phyloP scores from a whole-genome alignment of 2,329 filamentous ascomycete species.

The Elsinoe arachidis region DNA sequence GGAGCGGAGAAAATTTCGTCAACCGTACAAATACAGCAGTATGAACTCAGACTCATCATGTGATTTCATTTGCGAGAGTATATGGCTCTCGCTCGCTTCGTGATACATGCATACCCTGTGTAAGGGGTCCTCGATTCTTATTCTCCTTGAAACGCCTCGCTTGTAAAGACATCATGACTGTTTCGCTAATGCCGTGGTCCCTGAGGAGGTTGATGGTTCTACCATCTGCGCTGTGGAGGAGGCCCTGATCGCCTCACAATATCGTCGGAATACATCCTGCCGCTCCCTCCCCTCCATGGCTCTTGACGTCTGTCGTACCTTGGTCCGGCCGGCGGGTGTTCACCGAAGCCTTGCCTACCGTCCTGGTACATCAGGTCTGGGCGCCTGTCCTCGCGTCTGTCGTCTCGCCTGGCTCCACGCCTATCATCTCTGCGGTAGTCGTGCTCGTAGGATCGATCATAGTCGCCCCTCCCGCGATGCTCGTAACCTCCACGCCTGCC shows the following conservation, averaged over 20 bases:
- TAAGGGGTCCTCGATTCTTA: neutral
- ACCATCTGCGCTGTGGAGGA: slow-evolving; percentile 16
- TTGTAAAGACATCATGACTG: neutral
- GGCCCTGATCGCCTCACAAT: slow-evolving; percentile 19
- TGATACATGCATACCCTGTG: neutral
- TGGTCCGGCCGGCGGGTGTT: slow-evolving; percentile 15
- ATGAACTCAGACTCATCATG: neutral
- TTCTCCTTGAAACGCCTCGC: neutral
- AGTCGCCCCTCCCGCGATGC: slow-evolving; percentile 18
- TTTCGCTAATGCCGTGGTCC: neutral
- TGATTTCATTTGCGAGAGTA: neutral
- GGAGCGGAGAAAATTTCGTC: neutral
- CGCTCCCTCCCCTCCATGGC: slow-evolving; percentile 18
- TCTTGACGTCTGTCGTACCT: slow-evolving; percentile 18
- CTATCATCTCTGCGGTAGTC: slow-evolving; percentile 18
- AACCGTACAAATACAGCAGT: neutral
- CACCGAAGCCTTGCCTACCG: slow-evolving; percentile 36
- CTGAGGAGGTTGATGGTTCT: slow-evolving; percentile 18
- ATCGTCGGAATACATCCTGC: slow-evolving; percentile 25
- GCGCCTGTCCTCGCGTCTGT: neutral
- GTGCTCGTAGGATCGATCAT: slow-evolving; percentile 21
- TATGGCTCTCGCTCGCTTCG: neutral
- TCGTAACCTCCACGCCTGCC: slow-evolving; percentile 18
- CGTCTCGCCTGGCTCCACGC: slow-evolving; percentile 15
- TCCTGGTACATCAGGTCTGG: slow-evolving; percentile 33